These are phyloP conservation scores for Podila verticillata DNA, from an alignment of 192 early-diverging fungal genomes.

Conservation along the genomic window DNA sequence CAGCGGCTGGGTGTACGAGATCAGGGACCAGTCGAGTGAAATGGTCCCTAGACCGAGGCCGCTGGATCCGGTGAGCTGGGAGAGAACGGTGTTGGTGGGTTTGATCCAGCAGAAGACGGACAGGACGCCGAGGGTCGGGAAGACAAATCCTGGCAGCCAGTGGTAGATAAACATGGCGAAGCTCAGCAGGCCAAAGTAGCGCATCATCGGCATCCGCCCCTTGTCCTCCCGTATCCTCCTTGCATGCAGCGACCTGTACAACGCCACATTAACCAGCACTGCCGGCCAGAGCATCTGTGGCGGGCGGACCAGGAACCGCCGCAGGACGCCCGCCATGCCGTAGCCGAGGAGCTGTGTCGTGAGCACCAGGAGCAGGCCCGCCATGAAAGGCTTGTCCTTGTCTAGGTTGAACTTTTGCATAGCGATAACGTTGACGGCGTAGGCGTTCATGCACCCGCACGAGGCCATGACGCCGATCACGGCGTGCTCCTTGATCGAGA, in stretches of 20 bases:
- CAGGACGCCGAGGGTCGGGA: conserved; percentile 52
- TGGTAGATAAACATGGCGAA: conserved; percentile 55
- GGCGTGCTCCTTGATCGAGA: conserved; percentile 71
- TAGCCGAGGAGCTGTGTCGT: conserved; percentile 68
- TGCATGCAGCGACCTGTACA: conserved; percentile 80
- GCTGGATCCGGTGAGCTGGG: conserved; percentile 48
- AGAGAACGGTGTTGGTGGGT: conserved; percentile 40
- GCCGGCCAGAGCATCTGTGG: conserved; percentile 75
- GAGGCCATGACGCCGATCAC: conserved; percentile 51
- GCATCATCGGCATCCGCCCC: conserved; percentile 51
- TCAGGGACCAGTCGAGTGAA: conserved; percentile 52
- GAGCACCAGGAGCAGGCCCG: conserved; percentile 52
- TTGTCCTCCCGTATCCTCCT: conserved; percentile 8
- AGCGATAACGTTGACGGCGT: conserved; percentile 55
- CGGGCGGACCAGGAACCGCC: conserved; percentile 69
- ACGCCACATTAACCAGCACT: conserved; percentile 66
- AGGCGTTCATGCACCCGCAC: conserved; percentile 37
- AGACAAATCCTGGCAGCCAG: conserved; percentile 56
- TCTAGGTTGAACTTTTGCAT: conserved; percentile 54
- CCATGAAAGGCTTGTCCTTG: conserved; percentile 44
- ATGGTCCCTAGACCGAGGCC: conserved; percentile 52
- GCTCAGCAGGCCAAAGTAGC: conserved; percentile 52
- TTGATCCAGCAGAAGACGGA: conserved; percentile 58
- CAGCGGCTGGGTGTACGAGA: conserved; percentile 40
- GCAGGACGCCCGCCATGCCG: conserved; percentile 58